Evolutionary conservation across 768 basidiomycete species (phyloP), one percentile per base, ranked within the genome.

Genomic region (Austroboletus eburneus): DNA sequence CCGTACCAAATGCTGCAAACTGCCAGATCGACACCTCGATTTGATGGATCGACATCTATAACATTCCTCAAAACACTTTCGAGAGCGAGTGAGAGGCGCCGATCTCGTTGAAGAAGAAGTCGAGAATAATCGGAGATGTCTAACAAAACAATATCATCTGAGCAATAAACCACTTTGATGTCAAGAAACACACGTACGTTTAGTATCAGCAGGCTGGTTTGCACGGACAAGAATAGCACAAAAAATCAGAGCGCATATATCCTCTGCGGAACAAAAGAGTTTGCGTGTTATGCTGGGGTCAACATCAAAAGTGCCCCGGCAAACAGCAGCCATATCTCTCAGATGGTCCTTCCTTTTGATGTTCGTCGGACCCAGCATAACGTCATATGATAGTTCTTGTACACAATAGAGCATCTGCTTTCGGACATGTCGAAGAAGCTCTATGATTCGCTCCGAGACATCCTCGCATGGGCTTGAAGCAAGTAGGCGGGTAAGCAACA

Each of bases 141-240:
- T 9, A 13, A 9, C 2, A 34, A 13, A 9, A n/a, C 7, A 13
- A 18, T n/a, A 34, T n/a, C 4, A 34, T n/a, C 17, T 34, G 33
- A 18, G 33, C 14, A n/a, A n/a, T n/a, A 17, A 6, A 18, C 7
- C 17, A n/a, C 17, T 34, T 34, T 9, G 9, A 34, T 6, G 2
- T 18, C 33, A 33, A 14, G 32, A 33, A 33, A 5, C 16, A 16
- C 12, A 33, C 5, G 4, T 33, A 33, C 32, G 5, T 34, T 6
- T 2, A 17, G 45, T 14, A 18, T 53, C 46, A 20, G 41, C 27
- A 32, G 65, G 62, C 14, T 45, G 57, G 42, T 67, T 64, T 41
- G 66, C 57, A 29, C 62, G 55, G 6, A 69, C 45, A 2, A 57
- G 23, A 23, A 71, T 64, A 2, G 62, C 39, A 47, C 69, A 72